Percentiles rank a stretch among this genome's conserved stretches.
phyloP scores from a whole-genome alignment of 2,329 filamentous ascomycete species.

The Fusarium annulatum region DNA sequence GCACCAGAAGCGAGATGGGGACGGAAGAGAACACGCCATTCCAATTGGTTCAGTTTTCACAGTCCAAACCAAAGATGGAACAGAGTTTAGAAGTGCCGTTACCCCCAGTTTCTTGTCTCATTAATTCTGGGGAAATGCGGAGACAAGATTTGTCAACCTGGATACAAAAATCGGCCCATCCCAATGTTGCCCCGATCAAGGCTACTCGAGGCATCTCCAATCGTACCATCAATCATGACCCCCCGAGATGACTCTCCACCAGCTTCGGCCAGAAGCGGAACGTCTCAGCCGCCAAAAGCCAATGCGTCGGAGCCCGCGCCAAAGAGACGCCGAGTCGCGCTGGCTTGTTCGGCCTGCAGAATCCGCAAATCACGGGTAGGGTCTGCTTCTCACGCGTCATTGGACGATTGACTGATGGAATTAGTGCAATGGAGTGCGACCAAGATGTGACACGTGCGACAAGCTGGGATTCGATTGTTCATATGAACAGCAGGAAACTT shows the following conservation, averaged over 20 bases:
- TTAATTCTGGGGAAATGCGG: neutral
- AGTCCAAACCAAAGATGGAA: neutral
- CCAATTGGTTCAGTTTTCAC: neutral
- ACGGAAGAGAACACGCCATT: neutral
- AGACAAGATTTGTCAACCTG: neutral
- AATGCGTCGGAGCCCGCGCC: neutral
- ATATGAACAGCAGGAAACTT: constrained; percentile 2
- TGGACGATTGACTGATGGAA: fast-evolving
- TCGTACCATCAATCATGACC: constrained; percentile 2
- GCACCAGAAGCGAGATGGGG: neutral
- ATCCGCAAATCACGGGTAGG: constrained; percentile 11
- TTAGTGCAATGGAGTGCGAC: constrained; percentile 4
- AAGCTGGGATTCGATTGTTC: constrained; percentile 10
- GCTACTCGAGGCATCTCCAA: neutral
- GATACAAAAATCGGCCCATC: constrained; percentile 9
- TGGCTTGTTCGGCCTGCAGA: constrained; percentile 7
- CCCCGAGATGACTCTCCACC: neutral
- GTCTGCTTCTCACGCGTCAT: neutral
- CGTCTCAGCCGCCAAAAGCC: neutral
- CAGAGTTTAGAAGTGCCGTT: neutral
- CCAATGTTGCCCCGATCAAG: constrained; percentile 9
- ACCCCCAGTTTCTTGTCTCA: neutral
- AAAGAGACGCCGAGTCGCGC: constrained; percentile 2
- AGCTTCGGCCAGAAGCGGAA: neutral
- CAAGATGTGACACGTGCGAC: constrained; percentile 9